A percentile compares a stretch with the other conserved stretches of the same genome.
phyloP scores from a whole-genome alignment of 225 moss, liverwort and hornwort genomes.

The Climacium dendroides region DNA sequence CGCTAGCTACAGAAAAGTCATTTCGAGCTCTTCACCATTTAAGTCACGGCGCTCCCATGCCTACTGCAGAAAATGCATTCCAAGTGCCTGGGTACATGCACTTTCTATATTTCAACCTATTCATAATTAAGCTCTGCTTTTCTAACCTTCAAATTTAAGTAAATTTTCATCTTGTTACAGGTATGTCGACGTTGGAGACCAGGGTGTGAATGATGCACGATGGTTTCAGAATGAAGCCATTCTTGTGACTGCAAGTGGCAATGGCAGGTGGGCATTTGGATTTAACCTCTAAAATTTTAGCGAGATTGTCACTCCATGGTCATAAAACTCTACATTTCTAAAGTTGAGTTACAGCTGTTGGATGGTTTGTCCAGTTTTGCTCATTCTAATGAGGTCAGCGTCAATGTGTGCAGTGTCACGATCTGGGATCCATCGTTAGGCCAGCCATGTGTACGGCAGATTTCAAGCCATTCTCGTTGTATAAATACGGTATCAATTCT shows the following conservation, averaged over 20 bases:
- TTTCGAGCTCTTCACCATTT: conserved; percentile 76
- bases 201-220: conserved; percentile 84
- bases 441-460: conserved; percentile 39
- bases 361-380: not conserved
- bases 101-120: not conserved
- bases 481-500: conserved; percentile 29
- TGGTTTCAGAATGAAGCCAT: conserved; percentile 71
- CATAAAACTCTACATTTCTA: not conserved
- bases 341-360: not conserved
- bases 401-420: conserved; percentile 20
- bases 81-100: conserved; percentile 68
- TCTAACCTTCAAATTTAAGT: not conserved
- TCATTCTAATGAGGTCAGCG: not conserved
- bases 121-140: not conserved
- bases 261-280: conserved; percentile 51
- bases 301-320: not conserved
- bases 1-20: conserved; percentile 27
- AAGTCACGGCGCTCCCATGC: conserved; percentile 87
- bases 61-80: conserved; percentile 76
- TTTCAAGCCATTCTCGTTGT: conserved; percentile 45
- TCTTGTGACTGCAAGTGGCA: conserved; percentile 88
- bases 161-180: conserved; percentile 8
- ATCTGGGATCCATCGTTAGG: conserved; percentile 50
- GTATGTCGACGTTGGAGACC: conserved; percentile 81
- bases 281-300: not conserved